Conservation (phyloP, 1,284 basidiomycete genomes). For the Vanrija humicola region DNA sequence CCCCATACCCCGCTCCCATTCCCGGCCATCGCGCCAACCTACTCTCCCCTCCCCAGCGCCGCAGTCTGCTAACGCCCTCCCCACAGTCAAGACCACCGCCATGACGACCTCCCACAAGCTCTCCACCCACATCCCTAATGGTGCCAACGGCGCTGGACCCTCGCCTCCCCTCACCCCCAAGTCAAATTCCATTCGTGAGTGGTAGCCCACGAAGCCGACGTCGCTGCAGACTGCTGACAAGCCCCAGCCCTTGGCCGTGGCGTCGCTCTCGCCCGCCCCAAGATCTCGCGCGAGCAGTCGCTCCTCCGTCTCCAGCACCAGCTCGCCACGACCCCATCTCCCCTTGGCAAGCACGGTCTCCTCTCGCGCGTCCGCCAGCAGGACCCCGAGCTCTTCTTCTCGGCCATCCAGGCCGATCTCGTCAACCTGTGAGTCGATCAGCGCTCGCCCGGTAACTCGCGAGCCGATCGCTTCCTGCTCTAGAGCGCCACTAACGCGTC, state of each 20-base stretch:
- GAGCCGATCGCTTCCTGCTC: not conserved
- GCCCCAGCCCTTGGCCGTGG: conserved; percentile 9
- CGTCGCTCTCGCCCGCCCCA: conserved; percentile 5
- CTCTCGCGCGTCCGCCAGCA: conserved; percentile 36
- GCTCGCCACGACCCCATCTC: conserved; percentile 34
- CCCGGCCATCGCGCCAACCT: too few relatives aligned
- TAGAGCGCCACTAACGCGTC: not conserved
- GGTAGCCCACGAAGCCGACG: conserved; percentile 1
- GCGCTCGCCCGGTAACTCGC: not conserved
- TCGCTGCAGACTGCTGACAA: not conserved
- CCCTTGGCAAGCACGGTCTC: conserved; percentile 43
- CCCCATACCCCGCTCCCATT: too few relatives aligned
- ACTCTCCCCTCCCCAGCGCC: too few relatives aligned
- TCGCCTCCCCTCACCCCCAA: conserved; percentile 19
- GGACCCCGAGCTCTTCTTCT: conserved; percentile 44
- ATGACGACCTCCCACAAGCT: conserved; percentile 10
- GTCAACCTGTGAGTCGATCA: conserved; percentile 34
- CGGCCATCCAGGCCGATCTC: conserved; percentile 38
- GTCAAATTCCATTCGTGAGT: conserved; percentile 10
- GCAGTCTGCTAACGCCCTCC: too few relatives aligned
- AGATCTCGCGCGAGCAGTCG: conserved; percentile 26
- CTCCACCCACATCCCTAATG: conserved; percentile 3
- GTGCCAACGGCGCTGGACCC: conserved; percentile 2
- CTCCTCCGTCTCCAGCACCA: conserved; percentile 41
- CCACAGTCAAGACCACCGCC: not conserved